These are phyloP conservation scores for Phytophthora sojae DNA, from an alignment of 352 stramenopile genomes.

Conservation along the genomic window DNA sequence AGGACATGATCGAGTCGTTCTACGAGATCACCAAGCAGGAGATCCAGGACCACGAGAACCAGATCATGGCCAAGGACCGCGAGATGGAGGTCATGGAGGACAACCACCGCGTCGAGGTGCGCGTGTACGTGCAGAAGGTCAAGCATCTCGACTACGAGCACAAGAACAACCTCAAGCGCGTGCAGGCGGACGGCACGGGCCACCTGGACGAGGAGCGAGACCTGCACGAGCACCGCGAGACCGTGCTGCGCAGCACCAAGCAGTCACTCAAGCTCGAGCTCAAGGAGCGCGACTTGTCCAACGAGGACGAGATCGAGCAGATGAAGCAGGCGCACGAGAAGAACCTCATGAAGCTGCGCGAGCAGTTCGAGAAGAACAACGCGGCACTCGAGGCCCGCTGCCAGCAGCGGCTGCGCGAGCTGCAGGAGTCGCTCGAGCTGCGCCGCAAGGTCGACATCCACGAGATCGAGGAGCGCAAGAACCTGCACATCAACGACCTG, in stretches of 20 bases:
- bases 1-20: slow-evolving; percentile 96
- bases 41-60: slow-evolving; percentile 91
- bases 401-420: slow-evolving; percentile 66
- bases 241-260: slow-evolving; percentile 74
- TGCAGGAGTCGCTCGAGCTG: slow-evolving; percentile 91
- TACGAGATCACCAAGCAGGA: slow-evolving; percentile 95
- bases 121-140: slow-evolving; percentile 95
- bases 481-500: slow-evolving; percentile 95
- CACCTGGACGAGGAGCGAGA: slow-evolving; percentile 84
- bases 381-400: slow-evolving; percentile 76
- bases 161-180: slow-evolving; percentile 93
- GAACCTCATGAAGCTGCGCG: slow-evolving; percentile 91
- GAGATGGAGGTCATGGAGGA: slow-evolving; percentile 97
- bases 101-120: slow-evolving; percentile 94
- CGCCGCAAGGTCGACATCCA: slow-evolving; percentile 93
- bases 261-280: slow-evolving; percentile 80
- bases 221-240: slow-evolving; percentile 69
- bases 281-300: slow-evolving; percentile 87
- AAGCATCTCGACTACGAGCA: slow-evolving; percentile 96
- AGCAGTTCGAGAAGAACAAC: slow-evolving; percentile 92
- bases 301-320: slow-evolving; percentile 89
- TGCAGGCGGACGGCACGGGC: slow-evolving; percentile 68
- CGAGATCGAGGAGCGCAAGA: slow-evolving; percentile 96
- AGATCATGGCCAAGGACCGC: slow-evolving; percentile 93
- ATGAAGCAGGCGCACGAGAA: slow-evolving; percentile 94